These are phyloP conservation scores for Eustoma russellianum DNA, from an alignment of 257 asterid species.

Conservation along the genomic window DNA sequence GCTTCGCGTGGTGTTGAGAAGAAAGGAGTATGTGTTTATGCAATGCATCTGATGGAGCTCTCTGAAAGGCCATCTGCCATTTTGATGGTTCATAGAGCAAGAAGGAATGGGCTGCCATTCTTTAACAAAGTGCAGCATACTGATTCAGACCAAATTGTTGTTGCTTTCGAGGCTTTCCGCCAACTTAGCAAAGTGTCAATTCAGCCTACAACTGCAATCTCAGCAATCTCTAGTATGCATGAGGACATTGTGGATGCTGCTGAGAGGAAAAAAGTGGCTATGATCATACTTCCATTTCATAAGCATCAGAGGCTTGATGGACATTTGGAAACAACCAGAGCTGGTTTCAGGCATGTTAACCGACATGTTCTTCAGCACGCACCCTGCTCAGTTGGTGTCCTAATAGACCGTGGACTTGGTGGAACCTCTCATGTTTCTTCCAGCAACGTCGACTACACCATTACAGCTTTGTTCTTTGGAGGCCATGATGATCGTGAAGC, in stretches of 20 bases:
- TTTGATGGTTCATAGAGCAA: slow-evolving; percentile 47
- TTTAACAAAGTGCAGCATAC: slow-evolving; percentile 18
- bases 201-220: slow-evolving; percentile 45
- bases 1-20: slow-evolving; percentile 46
- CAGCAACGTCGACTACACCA: slow-evolving; percentile 31
- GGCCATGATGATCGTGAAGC: slow-evolving; percentile 55
- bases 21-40: slow-evolving; percentile 35
- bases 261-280: slow-evolving; percentile 28
- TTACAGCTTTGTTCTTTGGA: slow-evolving; percentile 36
- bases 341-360: slow-evolving; percentile 33
- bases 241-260: slow-evolving; percentile 37
- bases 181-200: slow-evolving; percentile 37
- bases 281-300: slow-evolving; percentile 44
- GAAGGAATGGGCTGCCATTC: slow-evolving; percentile 34
- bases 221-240: slow-evolving; percentile 33
- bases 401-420: slow-evolving; percentile 52
- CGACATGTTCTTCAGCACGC: slow-evolving; percentile 37
- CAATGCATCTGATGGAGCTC: slow-evolving; percentile 55
- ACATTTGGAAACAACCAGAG: slow-evolving; percentile 34
- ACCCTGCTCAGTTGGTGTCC: slow-evolving; percentile 37
- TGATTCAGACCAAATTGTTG: slow-evolving; percentile 23
- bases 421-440: slow-evolving; percentile 45
- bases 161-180: slow-evolving; percentile 40
- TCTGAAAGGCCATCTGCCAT: slow-evolving; percentile 55
- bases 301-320: slow-evolving; percentile 43